Conservation (phyloP, 345 rosid species). For the Gossypium raimondii region DNA sequence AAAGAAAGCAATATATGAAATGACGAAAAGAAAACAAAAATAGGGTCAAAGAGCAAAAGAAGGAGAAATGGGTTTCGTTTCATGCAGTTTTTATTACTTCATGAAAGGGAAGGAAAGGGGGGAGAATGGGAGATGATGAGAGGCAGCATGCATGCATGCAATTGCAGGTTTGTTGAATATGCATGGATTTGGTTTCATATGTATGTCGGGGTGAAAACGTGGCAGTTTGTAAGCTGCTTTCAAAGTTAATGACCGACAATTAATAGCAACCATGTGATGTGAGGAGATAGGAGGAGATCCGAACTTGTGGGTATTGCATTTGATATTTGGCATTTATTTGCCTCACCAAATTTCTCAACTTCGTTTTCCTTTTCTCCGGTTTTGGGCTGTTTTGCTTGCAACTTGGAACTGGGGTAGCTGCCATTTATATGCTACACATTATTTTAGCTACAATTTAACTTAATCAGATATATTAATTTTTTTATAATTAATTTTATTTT, state of each 20-base stretch:
- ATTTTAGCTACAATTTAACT: not conserved
- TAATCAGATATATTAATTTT: not conserved
- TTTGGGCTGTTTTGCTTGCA: not conserved
- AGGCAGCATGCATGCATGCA: not conserved
- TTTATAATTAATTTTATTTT: not conserved
- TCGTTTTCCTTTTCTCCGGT: not conserved
- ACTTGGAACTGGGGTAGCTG: not conserved
- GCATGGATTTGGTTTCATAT: not conserved
- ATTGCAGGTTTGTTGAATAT: not conserved
- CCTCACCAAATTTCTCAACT: not conserved
- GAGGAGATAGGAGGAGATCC: not conserved
- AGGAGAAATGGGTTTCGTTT: not conserved
- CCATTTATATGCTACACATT: not conserved
- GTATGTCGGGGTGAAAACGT: not conserved
- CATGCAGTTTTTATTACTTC: not conserved
- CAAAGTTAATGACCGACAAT: slow-evolving; percentile 3
- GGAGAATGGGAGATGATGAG: not conserved
- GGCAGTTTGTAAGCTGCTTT: not conserved
- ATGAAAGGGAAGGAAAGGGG: not conserved
- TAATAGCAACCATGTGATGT: slow-evolving; percentile 15
- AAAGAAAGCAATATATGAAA: not conserved
- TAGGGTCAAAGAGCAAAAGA: not conserved
- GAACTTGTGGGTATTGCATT: not conserved
- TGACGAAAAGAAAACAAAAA: not conserved
- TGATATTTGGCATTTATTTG: not conserved